Evolutionary conservation across 164 flowering plant genomes (phyloP).

Genomic region (Warburgia ugandensis): DNA sequence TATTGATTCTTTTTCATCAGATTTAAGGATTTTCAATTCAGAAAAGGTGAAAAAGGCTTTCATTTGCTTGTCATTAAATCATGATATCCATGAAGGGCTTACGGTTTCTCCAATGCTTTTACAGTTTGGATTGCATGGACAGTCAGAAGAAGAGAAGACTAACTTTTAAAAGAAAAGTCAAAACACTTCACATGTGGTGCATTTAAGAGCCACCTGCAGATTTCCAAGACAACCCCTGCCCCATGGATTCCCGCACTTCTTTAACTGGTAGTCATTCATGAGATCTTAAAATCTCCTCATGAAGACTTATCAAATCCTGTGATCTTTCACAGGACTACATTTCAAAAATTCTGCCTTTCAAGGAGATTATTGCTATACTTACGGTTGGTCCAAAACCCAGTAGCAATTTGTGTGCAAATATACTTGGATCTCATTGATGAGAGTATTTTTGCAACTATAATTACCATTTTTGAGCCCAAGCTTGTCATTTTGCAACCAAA

Average conservation of each 20-base stretch:
- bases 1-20: not conserved
- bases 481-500: too few relatives aligned
- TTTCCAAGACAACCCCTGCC: slow-evolving; percentile 14
- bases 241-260: not conserved
- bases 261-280: not conserved
- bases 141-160: not conserved
- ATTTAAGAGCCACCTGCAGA: slow-evolving; percentile 18
- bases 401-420: too few relatives aligned
- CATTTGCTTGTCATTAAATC: too few relatives aligned
- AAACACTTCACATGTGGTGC: slow-evolving; percentile 28
- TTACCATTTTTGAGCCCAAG: too few relatives aligned
- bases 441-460: too few relatives aligned
- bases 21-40: slow-evolving; percentile 4
- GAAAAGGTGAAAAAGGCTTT: not conserved
- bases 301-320: not conserved
- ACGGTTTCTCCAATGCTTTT: slow-evolving; percentile 18
- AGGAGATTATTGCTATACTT: too few relatives aligned
- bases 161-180: not conserved
- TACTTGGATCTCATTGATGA: too few relatives aligned
- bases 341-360: too few relatives aligned
- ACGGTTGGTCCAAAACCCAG: too few relatives aligned
- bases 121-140: slow-evolving; percentile 14
- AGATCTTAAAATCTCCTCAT: slow-evolving; percentile 6
- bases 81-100: slow-evolving; percentile 21
- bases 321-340: too few relatives aligned